Evolutionary conservation across 257 asterid genomes (phyloP), one percentile per base, ranked within the genome.

Genomic region (Mitragyna speciosa): DNA sequence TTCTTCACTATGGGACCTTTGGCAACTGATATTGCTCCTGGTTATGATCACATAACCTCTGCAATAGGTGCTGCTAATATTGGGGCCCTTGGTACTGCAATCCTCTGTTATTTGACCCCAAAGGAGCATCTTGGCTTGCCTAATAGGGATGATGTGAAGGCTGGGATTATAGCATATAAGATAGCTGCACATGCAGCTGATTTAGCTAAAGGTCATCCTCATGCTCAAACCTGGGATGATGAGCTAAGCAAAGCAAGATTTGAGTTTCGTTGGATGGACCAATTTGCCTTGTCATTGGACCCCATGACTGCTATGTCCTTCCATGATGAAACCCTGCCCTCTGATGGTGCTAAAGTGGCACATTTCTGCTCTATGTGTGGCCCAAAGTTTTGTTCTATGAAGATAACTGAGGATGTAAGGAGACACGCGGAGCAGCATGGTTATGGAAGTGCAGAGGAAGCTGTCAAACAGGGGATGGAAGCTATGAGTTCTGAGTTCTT

Each of bases 351-450:
- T 65, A 95, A 95, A 78, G 99, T 95, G 73, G 99, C 98, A 0
- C 99, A 95, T 80, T 95, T 95, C 90, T 95, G 98, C 89, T 95
- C 99, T 0, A 92, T 95, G 98, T 95, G 99, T 33, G 98, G 98
- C 20, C 99, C 99, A 7, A 95, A 93, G 90, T 95, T 95, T 68
- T 95, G 98, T 41, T 95, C 99, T 0, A 95, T 95, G 99, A 95
- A 93, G 91, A 95, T 95, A 75, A 95, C 99, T 0, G 97, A 95
- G 90, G 99, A 95, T 74, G 97, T 95, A 5, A 88, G 99, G 82
- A 93, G 87, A 75, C 93, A 93, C 0, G 99, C 99, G 0, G 99
- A 95, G 90, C 92, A 89, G 87, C 97, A 95, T 69, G 99, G 99
- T 43, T 95, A 95, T 79, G 99, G 97, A 79, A 86, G 85, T 77